Evolutionary conservation across 495 filamentous ascomycete genomes (phyloP).

Genomic region (Chaetomium tenue): DNA sequence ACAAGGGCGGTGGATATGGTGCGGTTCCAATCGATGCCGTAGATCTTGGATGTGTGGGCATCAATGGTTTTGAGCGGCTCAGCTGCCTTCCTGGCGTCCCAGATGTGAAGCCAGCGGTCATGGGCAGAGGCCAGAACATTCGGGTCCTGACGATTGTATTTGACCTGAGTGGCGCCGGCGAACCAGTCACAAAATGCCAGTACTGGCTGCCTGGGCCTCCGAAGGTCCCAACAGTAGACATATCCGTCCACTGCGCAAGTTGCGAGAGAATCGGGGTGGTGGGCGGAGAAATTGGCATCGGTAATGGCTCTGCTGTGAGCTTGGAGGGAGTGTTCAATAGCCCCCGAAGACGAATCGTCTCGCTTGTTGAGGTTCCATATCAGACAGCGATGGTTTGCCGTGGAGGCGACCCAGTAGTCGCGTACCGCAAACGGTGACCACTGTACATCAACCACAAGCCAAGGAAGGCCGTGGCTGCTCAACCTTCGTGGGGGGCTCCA

Average conservation of each 20-base stretch:
- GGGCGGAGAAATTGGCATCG: conserved; percentile 94
- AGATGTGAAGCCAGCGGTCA: conserved; percentile 80
- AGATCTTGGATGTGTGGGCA: conserved; percentile 94
- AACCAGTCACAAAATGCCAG: conserved; percentile 92
- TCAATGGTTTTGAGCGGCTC: conserved; percentile 76
- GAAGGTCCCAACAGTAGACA: conserved; percentile 90
- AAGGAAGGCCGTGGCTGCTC: conserved; percentile 76
- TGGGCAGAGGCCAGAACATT: conserved; percentile 88
- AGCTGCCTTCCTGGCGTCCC: conserved; percentile 83
- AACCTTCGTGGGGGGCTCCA: conserved; percentile 86
- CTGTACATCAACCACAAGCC: conserved; percentile 97
- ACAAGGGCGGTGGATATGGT: conserved; percentile 65
- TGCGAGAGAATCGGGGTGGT: conserved; percentile 83
- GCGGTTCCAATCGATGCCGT: conserved; percentile 93
- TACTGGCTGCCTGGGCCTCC: conserved; percentile 68
- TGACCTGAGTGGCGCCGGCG: conserved; percentile 92
- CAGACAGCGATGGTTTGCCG: conserved; percentile 90
- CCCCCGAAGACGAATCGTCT: conserved; percentile 63
- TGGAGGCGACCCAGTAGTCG: conserved; percentile 90
- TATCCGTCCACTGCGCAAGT: conserved; percentile 93
- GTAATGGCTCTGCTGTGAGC: conserved; percentile 89
- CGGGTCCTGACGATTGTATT: conserved; percentile 85
- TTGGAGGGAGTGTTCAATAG: conserved; percentile 85
- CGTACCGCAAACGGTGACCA: conserved; percentile 92
- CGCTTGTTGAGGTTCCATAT: conserved; percentile 89